Evolutionary conservation across 768 basidiomycete species (phyloP), one percentile per base, ranked within the genome.

Genomic region (Lentinula sp.): DNA sequence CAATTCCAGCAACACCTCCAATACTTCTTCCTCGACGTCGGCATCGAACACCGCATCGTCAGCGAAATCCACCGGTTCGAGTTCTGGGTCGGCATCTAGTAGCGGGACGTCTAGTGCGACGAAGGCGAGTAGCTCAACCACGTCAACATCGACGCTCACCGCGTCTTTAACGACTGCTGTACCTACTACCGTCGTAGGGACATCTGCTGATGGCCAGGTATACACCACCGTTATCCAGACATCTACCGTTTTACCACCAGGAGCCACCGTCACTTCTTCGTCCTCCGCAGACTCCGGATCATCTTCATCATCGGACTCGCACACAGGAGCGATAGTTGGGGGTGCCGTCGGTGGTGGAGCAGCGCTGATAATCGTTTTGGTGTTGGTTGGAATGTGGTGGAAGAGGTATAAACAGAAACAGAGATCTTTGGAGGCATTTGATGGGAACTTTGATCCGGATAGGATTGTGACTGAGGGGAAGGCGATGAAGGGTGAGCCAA

Each of bases 361-460:
- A 15, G 57, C 43, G 4, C 35, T 48, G 13, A 28, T 49, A 8
- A 13, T 59, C 20, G 3, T 59, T 5, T 12, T 49, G 1, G n/a
- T 49, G 12, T n/a, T 59, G 4, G 8, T 56, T 10, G 42, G 16
- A 6, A 20, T 49, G n/a, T 59, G 57, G 43, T 59, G 43, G 45
- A 46, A 9, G n/a, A 28, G 57, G 23, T 20, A 41, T 16, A 16
- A 32, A 48, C 10, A n/a, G 9, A 35, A 33, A 33, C 33, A 50
- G 36, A 50, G 33, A 12, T 59, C 48, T 20, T 16, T 59, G 6
- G 46, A 49, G 15, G 57, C 32, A 0, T 59, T 59, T 20, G 57
- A 59, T 37, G 57, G 57, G 7, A 59, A 59, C 20, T 59, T 59
- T 59, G 45, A 59, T 37, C 57, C 57, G 16, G 57, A 49, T 20